Evolutionary conservation across 1,284 basidiomycete species (phyloP).

Genomic region (Ustilago curta): DNA sequence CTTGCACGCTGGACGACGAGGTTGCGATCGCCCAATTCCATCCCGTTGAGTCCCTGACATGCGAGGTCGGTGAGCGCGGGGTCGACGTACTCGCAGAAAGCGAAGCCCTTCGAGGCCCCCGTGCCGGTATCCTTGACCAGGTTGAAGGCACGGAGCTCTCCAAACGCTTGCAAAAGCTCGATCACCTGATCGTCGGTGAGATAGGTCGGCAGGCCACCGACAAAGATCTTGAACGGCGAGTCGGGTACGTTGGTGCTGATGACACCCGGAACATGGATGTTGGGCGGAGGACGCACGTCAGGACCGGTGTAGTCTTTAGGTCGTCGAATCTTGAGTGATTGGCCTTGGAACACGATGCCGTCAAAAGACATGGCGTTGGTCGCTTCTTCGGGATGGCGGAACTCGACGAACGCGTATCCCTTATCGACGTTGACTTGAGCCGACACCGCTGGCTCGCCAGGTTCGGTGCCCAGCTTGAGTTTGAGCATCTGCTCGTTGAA

Average conservation of each 20-base stretch:
- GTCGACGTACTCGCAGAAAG: conserved; percentile 98
- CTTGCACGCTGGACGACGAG: conserved; percentile 96
- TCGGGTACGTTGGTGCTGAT: conserved; percentile 97
- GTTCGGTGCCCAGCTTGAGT: conserved; percentile 73
- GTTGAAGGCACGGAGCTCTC: conserved; percentile 96
- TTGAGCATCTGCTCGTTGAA: conserved; percentile 97
- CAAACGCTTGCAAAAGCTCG: conserved; percentile 96
- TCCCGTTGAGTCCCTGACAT: conserved; percentile 93
- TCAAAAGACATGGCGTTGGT: conserved; percentile 96
- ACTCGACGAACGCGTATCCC: conserved; percentile 92
- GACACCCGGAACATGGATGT: conserved; percentile 85
- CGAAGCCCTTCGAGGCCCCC: conserved; percentile 87
- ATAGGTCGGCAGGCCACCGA: conserved; percentile 94
- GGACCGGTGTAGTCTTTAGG: conserved; percentile 90
- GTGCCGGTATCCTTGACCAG: conserved; percentile 82
- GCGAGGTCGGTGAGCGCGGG: conserved; percentile 89
- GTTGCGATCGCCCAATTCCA: conserved; percentile 96
- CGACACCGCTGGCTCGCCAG: conserved; percentile 82
- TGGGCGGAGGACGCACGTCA: conserved; percentile 75
- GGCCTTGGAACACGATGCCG: conserved; percentile 92
- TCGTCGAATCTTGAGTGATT: conserved; percentile 91
- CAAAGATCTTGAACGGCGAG: conserved; percentile 96
- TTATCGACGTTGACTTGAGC: conserved; percentile 98
- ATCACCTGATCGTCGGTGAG: conserved; percentile 97
- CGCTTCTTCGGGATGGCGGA: conserved; percentile 94